Percentiles rank a stretch among this genome's conserved stretches.
These are phyloP conservation scores for Conticribra weissflogii DNA, from an alignment of 108 stramenopile genomes.

Conservation along the genomic window DNA sequence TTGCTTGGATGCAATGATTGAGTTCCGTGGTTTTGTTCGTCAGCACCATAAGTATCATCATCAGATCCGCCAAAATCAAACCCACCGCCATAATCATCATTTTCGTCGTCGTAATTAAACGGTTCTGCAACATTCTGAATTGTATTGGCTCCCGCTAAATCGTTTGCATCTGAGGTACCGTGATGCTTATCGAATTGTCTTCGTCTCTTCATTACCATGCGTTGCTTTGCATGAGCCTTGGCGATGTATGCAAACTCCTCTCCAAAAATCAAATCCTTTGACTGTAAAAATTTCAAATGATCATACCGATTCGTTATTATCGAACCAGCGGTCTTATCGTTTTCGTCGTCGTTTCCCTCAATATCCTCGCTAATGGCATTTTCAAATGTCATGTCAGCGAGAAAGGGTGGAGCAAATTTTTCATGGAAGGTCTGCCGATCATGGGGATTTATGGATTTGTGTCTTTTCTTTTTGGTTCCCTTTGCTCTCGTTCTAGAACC, in stretches of 20 bases:
- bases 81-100: slow-evolving; percentile 57
- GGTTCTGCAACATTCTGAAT: slow-evolving; percentile 24
- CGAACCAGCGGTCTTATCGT: background rate
- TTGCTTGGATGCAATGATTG: slow-evolving; percentile 37
- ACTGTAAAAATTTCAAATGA: slow-evolving; percentile 43
- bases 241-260: slow-evolving; percentile 86
- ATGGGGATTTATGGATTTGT: background rate
- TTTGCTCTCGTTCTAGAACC: slow-evolving; percentile 59
- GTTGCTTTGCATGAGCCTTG: slow-evolving; percentile 65
- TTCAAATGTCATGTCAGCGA: slow-evolving; percentile 14
- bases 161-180: slow-evolving; percentile 16
- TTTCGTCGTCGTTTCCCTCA: slow-evolving; percentile 14
- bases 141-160: slow-evolving; percentile 1
- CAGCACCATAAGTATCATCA: slow-evolving; percentile 25
- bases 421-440: background rate
- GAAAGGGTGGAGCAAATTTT: slow-evolving; percentile 20
- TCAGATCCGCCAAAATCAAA: slow-evolving; percentile 56
- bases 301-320: background rate
- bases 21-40: slow-evolving; percentile 2
- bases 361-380: slow-evolving; percentile 25
- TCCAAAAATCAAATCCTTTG: slow-evolving; percentile 65
- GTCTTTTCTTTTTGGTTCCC: slow-evolving; percentile 5
- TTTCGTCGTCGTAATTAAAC: slow-evolving; percentile 47
- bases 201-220: slow-evolving; percentile 55
- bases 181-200: slow-evolving; percentile 33